Conservation (phyloP, 257 asterid genomes). For the Petrea volubilis region DNA sequence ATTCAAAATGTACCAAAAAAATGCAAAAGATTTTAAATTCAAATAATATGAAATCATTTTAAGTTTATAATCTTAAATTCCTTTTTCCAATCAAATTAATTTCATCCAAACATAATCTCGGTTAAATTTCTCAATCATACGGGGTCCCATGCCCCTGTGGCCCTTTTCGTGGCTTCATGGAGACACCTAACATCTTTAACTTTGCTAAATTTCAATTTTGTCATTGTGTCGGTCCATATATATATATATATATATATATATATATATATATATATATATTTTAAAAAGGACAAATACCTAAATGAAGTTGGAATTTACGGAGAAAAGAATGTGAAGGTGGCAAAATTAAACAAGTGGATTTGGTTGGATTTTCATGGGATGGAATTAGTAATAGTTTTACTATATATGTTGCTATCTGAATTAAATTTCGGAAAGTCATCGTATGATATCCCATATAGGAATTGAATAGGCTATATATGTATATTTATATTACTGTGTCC, state of each 20-base stretch:
- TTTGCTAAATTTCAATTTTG: not conserved
- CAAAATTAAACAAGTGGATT: not conserved
- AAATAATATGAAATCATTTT: too few relatives aligned
- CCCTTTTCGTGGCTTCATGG: not conserved
- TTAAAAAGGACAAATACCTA: too few relatives aligned
- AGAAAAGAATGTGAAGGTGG: too few relatives aligned
- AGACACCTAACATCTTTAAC: not conserved
- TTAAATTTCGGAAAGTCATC: not conserved
- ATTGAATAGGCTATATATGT: not conserved
- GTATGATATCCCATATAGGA: too few relatives aligned
- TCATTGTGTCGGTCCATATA: not conserved
- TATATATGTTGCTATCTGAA: not conserved
- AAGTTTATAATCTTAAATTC: too few relatives aligned
- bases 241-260: too few relatives aligned
- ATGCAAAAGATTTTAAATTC: too few relatives aligned
- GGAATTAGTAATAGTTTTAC: not conserved
- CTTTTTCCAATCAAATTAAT: too few relatives aligned
- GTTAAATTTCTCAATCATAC: not conserved
- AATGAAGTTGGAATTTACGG: too few relatives aligned
- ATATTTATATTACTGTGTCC: too few relatives aligned
- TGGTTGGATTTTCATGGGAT: not conserved
- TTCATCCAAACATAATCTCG: not conserved
- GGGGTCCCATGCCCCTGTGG: not conserved
- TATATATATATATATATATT: too few relatives aligned
- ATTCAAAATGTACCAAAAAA: too few relatives aligned